These are phyloP conservation scores for Neolentinus lepideus DNA, from an alignment of 1,284 basidiomycete genomes.

Conservation along the genomic window DNA sequence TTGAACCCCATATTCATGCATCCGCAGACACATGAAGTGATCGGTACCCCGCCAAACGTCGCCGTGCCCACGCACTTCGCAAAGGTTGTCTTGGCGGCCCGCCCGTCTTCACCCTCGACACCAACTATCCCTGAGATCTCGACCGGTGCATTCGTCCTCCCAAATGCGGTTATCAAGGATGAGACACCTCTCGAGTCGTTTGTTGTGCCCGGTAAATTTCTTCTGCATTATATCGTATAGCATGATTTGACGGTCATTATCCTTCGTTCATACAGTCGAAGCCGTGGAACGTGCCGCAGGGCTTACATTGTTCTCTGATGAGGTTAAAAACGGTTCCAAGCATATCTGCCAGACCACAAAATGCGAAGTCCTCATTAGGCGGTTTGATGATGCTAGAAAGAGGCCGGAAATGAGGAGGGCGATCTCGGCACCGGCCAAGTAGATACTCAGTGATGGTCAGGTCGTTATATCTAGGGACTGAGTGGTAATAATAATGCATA, in stretches of 20 bases:
- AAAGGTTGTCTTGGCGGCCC: conserved; percentile 85
- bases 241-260: neutral
- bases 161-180: conserved; percentile 86
- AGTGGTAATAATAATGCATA: no score
- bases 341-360: conserved; percentile 84
- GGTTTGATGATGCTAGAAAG: conserved; percentile 87
- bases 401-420: conserved; percentile 44
- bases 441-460: neutral
- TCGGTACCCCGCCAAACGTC: conserved; percentile 86
- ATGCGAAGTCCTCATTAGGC: conserved; percentile 78
- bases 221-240: neutral
- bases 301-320: conserved; percentile 82
- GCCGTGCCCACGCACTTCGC: conserved; percentile 98
- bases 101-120: conserved; percentile 64
- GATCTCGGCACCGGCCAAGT: conserved; percentile 37
- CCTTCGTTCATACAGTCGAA: conserved; percentile 52
- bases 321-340: conserved; percentile 73
- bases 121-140: conserved; percentile 72
- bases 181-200: conserved; percentile 75
- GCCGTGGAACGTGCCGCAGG: conserved; percentile 90
- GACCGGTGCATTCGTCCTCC: conserved; percentile 90
- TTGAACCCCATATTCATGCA: neutral
- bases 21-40: conserved; percentile 82
- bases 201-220: conserved; percentile 62
- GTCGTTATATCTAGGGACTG: no score